A percentile compares a stretch with the other conserved stretches of the same genome.
Evolutionary conservation across 805 yeast genomes (phyloP).

Genomic region (Torulaspora franciscae): DNA sequence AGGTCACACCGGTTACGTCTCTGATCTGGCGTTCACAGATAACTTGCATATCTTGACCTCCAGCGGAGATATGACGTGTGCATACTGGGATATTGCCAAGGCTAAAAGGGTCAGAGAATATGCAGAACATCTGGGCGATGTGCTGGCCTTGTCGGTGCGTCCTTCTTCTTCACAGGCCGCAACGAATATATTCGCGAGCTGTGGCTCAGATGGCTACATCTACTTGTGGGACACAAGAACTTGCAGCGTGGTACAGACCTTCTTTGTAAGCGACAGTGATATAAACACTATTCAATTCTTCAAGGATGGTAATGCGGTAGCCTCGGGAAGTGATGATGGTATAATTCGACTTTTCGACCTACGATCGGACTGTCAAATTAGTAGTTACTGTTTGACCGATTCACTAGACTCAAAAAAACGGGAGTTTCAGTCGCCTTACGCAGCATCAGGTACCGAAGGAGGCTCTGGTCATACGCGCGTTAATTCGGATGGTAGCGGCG

Average conservation of each 20-base stretch:
- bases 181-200: conserved; percentile 46
- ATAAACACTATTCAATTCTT: conserved; percentile 57
- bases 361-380: conserved; percentile 67
- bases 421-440: conserved; percentile 18
- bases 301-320: conserved; percentile 67
- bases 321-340: conserved; percentile 78
- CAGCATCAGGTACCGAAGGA: conserved; percentile 24
- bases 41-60: conserved; percentile 57
- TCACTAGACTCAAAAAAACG: conserved; percentile 14
- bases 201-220: conserved; percentile 65
- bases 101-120: conserved; percentile 51
- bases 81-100: conserved; percentile 71
- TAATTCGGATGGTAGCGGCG: conserved; percentile 15
- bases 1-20: conserved; percentile 79
- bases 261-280: conserved; percentile 58
- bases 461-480: conserved; percentile 21
- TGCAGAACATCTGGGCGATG: conserved; percentile 69
- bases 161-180: conserved; percentile 20
- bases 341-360: conserved; percentile 64
- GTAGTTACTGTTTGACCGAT: conserved; percentile 40
- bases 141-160: conserved; percentile 44
- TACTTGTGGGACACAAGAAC: conserved; percentile 62
- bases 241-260: conserved; percentile 45
- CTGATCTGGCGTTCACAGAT: conserved; percentile 64
- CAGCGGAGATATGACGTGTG: conserved; percentile 78